Base-by-base conservation (phyloP, 495 filamentous ascomycete genomes). In the Lophiostoma macrostomum region DNA sequence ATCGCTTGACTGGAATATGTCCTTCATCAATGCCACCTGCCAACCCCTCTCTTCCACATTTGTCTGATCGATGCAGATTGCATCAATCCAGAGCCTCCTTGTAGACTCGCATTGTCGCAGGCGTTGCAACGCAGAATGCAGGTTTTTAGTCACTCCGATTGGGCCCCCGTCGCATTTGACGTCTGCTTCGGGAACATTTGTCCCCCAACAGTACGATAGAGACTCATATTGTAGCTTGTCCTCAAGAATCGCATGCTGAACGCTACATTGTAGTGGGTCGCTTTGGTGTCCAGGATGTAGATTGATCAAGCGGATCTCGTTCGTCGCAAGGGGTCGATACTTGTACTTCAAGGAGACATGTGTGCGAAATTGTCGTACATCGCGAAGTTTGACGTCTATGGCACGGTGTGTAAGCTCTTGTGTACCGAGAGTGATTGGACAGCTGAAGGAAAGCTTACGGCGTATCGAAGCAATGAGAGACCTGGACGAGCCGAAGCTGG, bases 1-100 rank as follows among this genome's bases (percentile, higher is more conserved):
- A 0, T 36, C 16, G 37, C 36, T 30, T 3, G 12, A 12, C 16
- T 32, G 27, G 23, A 35, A 57, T 4, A 50, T 50, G 13, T 43
- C 37, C 45, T 32, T 42, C 46, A 50, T 50, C 36, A 42, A 20
- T n/a, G 14, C n/a, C 22, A 57, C 44, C 30, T 57, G 53, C 0
- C 40, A 18, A 13, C 31, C 25, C 19, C 46, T 20, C 31, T 57
- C 53, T 29, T 31, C 25, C 4, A 28, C 22, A 38, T 57, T 39
- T 16, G 25, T 20, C 31, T 58, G 48, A 24, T 58, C 47, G 38
- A 58, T 58, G 24, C 48, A 58, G 14, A 58, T 40, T 6, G 28
- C 32, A 28, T 52, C 55, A 7, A 41, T 41, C 55, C 39, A 58
- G 7, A 58, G 28, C 12, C 28, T 27, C 28, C 28, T 41, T 5